phyloP scores from a whole-genome alignment of 2,329 filamentous ascomycete genomes.

The Huntiella savannae region DNA sequence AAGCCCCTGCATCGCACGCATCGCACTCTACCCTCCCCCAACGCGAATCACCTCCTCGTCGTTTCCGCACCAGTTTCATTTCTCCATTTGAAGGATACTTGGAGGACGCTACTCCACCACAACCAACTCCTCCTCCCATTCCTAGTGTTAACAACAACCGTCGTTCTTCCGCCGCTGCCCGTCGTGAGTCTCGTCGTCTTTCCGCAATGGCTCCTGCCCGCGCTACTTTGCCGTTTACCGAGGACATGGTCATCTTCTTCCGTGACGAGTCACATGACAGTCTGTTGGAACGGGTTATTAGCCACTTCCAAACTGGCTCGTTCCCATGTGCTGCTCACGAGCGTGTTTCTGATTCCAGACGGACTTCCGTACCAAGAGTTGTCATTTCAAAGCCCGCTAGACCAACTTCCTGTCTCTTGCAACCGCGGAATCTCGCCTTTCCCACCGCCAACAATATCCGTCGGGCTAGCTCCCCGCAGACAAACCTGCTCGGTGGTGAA shows the following conservation, averaged over 20 bases:
- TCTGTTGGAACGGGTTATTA: constrained; percentile 27
- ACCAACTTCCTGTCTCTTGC: constrained; percentile 1
- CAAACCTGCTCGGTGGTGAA: constrained; percentile 3
- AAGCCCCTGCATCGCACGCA: too few species aligned
- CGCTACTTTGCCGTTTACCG: constrained; percentile 32
- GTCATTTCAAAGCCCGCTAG: constrained; percentile 5
- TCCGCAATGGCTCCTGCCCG: not conserved
- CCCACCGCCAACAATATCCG: constrained; percentile 1
- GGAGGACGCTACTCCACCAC: not conserved
- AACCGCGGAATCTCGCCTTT: not conserved
- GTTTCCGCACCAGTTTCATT: constrained; percentile 8
- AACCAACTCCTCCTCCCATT: not conserved
- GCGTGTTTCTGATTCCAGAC: not conserved
- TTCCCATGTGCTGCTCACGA: constrained; percentile 16
- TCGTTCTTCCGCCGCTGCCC: constrained; percentile 1
- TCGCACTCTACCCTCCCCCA: too few species aligned
- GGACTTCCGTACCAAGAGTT: constrained; percentile 8
- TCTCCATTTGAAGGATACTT: constrained; percentile 5
- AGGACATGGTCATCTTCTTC: constrained; percentile 38
- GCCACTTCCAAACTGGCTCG: constrained; percentile 24
- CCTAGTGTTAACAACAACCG: not conserved
- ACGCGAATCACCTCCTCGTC: constrained; percentile 2
- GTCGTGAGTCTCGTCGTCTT: constrained; percentile 4
- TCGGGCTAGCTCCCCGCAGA: constrained; percentile 8
- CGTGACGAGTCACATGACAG: constrained; percentile 24